Conservation (phyloP, 2,329 filamentous ascomycete genomes). For the Coniochaeta sp. region DNA sequence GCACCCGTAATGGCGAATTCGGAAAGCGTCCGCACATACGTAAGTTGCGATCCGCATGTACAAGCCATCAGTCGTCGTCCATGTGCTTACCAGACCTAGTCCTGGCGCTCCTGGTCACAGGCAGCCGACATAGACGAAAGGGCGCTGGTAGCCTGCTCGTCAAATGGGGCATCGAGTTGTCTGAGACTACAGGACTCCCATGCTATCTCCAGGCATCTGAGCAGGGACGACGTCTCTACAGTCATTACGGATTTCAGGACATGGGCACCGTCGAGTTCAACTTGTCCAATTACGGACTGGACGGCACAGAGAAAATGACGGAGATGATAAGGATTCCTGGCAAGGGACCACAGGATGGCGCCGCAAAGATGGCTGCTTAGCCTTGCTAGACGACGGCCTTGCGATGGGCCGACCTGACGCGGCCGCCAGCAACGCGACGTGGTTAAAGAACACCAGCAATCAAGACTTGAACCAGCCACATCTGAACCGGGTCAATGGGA, state of each 20-base stretch:
- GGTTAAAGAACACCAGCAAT: too few relatives aligned
- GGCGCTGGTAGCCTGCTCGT: background rate
- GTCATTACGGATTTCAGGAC: background rate
- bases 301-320: background rate
- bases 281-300: background rate
- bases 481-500: too few relatives aligned
- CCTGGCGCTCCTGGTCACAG: background rate
- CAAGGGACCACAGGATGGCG: too few relatives aligned
- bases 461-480: too few relatives aligned
- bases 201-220: background rate
- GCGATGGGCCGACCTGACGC: too few relatives aligned
- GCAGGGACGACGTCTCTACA: background rate
- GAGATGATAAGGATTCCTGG: background rate
- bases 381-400: too few relatives aligned
- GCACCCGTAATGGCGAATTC: background rate
- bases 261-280: background rate
- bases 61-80: background rate
- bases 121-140: background rate
- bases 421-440: too few relatives aligned
- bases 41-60: too few relatives aligned
- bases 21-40: background rate
- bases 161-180: background rate
- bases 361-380: too few relatives aligned
- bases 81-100: background rate
- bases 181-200: background rate